Conservation (phyloP, 2,329 filamentous ascomycete species). For the Aspergillus intermedius region DNA sequence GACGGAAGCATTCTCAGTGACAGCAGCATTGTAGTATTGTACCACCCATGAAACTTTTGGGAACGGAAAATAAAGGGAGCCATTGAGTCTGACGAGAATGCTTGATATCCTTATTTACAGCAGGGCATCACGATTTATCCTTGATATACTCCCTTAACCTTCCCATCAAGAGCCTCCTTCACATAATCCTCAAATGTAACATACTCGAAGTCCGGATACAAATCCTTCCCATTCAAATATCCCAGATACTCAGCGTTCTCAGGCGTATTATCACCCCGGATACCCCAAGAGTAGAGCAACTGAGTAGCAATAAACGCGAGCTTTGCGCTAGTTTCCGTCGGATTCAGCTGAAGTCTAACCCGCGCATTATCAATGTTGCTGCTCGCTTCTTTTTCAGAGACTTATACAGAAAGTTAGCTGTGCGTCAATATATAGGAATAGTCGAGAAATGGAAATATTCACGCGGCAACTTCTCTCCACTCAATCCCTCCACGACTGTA, state of each 20-base stretch:
- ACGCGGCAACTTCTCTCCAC: slow-evolving; percentile 36
- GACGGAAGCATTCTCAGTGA: too few species aligned
- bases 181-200: neutral
- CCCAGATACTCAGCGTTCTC: slow-evolving; percentile 45
- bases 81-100: too few species aligned
- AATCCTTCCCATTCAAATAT: slow-evolving; percentile 42
- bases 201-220: slow-evolving; percentile 42
- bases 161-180: neutral
- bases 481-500: slow-evolving; percentile 34
- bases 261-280: slow-evolving; percentile 45
- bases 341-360: neutral
- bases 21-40: too few species aligned
- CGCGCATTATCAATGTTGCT: neutral
- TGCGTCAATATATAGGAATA: neutral
- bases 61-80: too few species aligned
- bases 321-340: neutral
- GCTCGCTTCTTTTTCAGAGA: neutral
- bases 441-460: slow-evolving; percentile 15
- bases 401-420: neutral
- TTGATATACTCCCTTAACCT: neutral
- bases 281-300: slow-evolving; percentile 24
- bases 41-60: too few species aligned
- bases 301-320: neutral
- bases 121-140: neutral
- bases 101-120: too few species aligned